These are phyloP conservation scores for Trichoderma pleuroti DNA, from an alignment of 2,329 filamentous ascomycete genomes.

Conservation along the genomic window DNA sequence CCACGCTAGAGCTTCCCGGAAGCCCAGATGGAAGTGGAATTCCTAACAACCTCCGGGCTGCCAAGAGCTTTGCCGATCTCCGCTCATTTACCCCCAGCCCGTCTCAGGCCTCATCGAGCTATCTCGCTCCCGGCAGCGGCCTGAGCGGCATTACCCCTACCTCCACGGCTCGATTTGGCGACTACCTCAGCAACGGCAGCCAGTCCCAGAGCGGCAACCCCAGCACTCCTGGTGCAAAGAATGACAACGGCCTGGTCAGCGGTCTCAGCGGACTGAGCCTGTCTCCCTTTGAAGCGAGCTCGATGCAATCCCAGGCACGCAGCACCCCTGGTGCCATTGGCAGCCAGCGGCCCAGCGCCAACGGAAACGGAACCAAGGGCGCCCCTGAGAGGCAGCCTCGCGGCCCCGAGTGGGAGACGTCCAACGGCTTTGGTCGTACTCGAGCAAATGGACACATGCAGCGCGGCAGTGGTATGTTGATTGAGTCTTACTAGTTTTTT, in stretches of 20 bases:
- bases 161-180: constrained; percentile 42
- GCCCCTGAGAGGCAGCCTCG: constrained; percentile 62
- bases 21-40: constrained; percentile 62
- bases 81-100: constrained; percentile 94
- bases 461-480: constrained; percentile 55
- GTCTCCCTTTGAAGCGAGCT: constrained; percentile 48
- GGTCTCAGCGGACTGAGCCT: constrained; percentile 51
- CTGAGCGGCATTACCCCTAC: constrained; percentile 53
- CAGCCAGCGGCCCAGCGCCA: constrained; percentile 58
- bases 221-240: constrained; percentile 39
- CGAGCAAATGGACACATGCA: constrained; percentile 60
- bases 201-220: constrained; percentile 33
- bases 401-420: constrained; percentile 59
- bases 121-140: constrained; percentile 44
- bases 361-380: constrained; percentile 41
- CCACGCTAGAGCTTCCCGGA: constrained; percentile 83
- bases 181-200: constrained; percentile 42
- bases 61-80: constrained; percentile 94
- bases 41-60: constrained; percentile 79
- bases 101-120: constrained; percentile 79
- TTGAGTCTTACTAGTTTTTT: not conserved
- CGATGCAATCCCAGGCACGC: constrained; percentile 36
- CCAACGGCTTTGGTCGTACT: constrained; percentile 51
- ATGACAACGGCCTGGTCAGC: constrained; percentile 41
- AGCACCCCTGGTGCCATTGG: constrained; percentile 60